Conservation (phyloP, 148 eudicot genomes). For the Chenopodium formosanum region DNA sequence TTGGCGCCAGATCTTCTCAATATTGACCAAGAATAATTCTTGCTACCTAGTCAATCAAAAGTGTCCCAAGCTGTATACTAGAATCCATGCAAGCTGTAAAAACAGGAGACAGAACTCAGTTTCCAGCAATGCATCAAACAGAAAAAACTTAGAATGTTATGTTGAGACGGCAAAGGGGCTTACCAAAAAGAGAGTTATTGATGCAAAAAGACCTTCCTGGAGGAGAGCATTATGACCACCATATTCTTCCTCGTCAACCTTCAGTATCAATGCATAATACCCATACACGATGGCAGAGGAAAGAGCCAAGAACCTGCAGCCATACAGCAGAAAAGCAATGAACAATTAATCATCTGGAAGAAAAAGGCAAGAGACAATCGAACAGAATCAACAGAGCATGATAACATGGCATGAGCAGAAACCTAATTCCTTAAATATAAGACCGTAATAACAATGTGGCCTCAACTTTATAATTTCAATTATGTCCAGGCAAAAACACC, state of each 20-base stretch:
- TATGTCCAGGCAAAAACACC: neutral
- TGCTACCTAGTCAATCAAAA: constrained; percentile 46
- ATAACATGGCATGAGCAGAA: neutral
- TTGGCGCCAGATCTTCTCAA: constrained; percentile 13
- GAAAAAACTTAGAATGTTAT: neutral
- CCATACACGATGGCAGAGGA: constrained; percentile 83
- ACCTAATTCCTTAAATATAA: neutral
- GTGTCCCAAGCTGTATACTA: constrained; percentile 94
- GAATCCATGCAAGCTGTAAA: constrained; percentile 84
- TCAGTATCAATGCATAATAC: constrained; percentile 74
- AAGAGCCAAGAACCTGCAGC: constrained; percentile 61
- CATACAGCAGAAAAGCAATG: neutral
- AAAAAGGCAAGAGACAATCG: too few relatives aligned
- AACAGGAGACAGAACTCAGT: neutral
- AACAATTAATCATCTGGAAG: neutral
- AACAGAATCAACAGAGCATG: neutral
- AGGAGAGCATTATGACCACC: constrained; percentile 98
- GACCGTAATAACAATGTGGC: neutral
- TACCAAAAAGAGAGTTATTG: constrained; percentile 91
- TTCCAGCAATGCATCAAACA: constrained; percentile 4
- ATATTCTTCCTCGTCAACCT: constrained; percentile 91
- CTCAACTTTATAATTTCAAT: neutral
- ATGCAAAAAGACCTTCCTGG: constrained; percentile 96
- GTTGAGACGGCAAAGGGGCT: constrained; percentile 7
- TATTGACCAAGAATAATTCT: constrained; percentile 12